Evolutionary conservation across 2,329 filamentous ascomycete species (phyloP).

Genomic region (Chaetomium sp.): DNA sequence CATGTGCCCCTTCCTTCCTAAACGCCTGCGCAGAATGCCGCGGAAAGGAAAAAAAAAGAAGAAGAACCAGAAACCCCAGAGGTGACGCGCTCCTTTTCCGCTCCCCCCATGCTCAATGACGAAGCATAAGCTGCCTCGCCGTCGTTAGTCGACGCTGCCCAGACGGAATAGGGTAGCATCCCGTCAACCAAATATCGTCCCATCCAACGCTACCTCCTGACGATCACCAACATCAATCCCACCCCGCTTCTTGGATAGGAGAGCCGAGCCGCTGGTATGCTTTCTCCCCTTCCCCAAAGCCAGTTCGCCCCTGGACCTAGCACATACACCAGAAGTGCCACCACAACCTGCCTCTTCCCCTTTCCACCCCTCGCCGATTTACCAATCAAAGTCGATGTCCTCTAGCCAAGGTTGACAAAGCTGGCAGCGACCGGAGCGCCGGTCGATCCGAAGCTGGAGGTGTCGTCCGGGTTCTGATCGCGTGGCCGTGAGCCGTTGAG

Average conservation of each 20-base stretch:
- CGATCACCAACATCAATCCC: not conserved
- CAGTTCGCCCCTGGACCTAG: not conserved
- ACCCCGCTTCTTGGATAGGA: not conserved
- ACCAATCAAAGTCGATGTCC: not conserved
- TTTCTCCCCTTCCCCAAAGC: not conserved
- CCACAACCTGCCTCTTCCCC: not conserved
- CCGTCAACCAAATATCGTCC: not conserved
- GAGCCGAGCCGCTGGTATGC: not conserved
- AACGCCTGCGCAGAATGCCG: not conserved
- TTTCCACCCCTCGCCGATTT: not conserved
- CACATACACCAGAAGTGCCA: not conserved
- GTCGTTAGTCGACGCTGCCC: not conserved
- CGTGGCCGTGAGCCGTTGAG: slow-evolving; percentile 79
- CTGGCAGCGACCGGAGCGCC: slow-evolving; percentile 37
- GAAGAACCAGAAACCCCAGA: not conserved
- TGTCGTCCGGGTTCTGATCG: slow-evolving; percentile 58
- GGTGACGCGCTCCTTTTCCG: not conserved
- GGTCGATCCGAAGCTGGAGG: slow-evolving; percentile 40
- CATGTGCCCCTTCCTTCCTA: not conserved
- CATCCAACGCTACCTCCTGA: not conserved
- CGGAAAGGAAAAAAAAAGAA: not conserved
- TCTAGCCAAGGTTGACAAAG: slow-evolving; percentile 32
- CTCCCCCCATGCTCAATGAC: not conserved
- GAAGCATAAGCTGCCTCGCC: not conserved
- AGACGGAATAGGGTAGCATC: slow-evolving; percentile 3